These are phyloP conservation scores for Colletotrichum paranaense DNA, from an alignment of 2,329 filamentous ascomycete genomes.

Conservation along the genomic window DNA sequence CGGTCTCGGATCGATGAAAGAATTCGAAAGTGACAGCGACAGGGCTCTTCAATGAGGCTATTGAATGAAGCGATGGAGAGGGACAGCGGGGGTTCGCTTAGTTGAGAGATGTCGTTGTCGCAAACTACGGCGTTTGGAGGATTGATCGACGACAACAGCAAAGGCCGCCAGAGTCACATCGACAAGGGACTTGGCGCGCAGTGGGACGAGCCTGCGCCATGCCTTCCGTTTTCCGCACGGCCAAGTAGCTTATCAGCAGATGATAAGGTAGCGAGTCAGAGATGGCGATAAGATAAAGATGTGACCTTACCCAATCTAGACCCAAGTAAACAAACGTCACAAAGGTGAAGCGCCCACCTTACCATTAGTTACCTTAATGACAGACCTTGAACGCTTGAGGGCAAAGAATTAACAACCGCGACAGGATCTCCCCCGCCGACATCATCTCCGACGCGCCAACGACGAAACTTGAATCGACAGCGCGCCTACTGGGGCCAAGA, in stretches of 20 bases:
- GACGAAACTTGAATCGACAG: neutral
- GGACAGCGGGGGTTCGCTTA: conserved; percentile 5
- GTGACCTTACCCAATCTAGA: conserved; percentile 42
- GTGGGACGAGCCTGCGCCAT: conserved; percentile 9
- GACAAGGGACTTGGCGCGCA: conserved; percentile 6
- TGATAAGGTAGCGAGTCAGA: neutral
- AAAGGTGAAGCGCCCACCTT: neutral
- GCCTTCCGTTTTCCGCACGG: neutral
- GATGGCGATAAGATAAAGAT: conserved; percentile 23
- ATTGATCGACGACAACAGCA: conserved; percentile 12
- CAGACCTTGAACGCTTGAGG: neutral
- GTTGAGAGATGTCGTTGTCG: conserved; percentile 8
- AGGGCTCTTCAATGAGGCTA: neutral
- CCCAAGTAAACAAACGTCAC: conserved; percentile 52
- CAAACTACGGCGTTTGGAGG: conserved; percentile 11
- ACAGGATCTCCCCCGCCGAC: neutral
- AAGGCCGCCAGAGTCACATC: neutral
- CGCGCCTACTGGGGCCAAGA: neutral
- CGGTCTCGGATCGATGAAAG: neutral
- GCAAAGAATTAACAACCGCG: neutral
- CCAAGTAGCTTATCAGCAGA: neutral
- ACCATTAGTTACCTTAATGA: neutral
- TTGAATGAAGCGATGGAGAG: neutral
- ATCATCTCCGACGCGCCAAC: neutral
- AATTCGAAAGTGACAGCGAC: neutral